These are phyloP conservation scores for Parvularia atlantis DNA, from an alignment of 78 protist genomes.

Conservation along the genomic window DNA sequence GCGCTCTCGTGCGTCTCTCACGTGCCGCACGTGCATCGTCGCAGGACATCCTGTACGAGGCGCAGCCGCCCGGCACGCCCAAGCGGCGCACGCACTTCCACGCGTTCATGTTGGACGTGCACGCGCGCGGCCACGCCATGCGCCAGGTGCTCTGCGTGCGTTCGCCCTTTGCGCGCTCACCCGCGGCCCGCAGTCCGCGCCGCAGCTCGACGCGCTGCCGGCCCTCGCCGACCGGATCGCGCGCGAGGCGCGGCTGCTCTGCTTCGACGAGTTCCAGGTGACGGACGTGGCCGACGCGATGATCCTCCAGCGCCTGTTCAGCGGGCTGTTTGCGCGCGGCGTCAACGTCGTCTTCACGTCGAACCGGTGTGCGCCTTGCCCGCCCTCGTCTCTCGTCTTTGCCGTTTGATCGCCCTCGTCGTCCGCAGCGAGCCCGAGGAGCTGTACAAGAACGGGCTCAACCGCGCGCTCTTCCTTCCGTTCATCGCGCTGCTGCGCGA, in stretches of 20 bases:
- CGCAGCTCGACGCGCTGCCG: too few relatives aligned
- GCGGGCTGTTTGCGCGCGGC: slow-evolving; percentile 42
- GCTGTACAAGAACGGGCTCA: slow-evolving; percentile 58
- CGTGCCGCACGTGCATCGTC: too few relatives aligned
- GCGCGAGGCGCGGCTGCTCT: slow-evolving; percentile 37
- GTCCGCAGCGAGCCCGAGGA: slow-evolving; percentile 50
- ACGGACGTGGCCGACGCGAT: slow-evolving; percentile 79
- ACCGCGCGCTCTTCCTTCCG: slow-evolving; percentile 62
- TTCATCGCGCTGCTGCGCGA: slow-evolving; percentile 42
- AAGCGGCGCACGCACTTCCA: slow-evolving; percentile 69
- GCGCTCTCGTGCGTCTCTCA: too few relatives aligned
- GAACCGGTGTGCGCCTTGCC: too few relatives aligned
- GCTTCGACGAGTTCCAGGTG: slow-evolving; percentile 79
- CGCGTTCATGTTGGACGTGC: slow-evolving; percentile 73
- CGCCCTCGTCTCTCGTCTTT: too few relatives aligned
- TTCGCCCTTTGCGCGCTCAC: too few relatives aligned
- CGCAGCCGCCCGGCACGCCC: background rate
- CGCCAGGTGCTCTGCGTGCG: too few relatives aligned
- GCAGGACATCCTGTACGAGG: too few relatives aligned
- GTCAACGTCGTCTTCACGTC: slow-evolving; percentile 59
- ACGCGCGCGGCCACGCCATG: slow-evolving; percentile 33
- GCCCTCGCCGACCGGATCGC: slow-evolving; percentile 16
- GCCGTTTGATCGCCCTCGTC: too few relatives aligned
- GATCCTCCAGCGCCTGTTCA: slow-evolving; percentile 62
- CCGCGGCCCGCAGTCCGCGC: background rate